Evolutionary conservation across 768 basidiomycete species (phyloP), one percentile per base, ranked within the genome.

Genomic region (Hemileccinum rubropunctum): DNA sequence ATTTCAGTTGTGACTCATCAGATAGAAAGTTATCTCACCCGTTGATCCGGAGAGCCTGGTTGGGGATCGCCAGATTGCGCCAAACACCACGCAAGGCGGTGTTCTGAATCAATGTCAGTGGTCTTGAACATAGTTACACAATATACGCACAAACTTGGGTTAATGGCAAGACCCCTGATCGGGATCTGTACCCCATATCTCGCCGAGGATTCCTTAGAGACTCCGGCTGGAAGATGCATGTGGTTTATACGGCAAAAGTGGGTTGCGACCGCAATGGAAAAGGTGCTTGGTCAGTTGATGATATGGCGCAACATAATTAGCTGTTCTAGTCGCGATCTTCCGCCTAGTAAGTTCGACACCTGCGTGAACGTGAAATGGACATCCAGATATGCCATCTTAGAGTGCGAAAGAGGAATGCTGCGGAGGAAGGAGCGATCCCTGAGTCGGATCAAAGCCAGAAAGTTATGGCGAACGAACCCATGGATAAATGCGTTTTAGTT

Each of bases 391-490:
- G 27, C 18, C 34, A 44, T 23, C 3, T 30, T 30, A 41, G 33
- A 51, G 45, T 21, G 28, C 28, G 42, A 38, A 23, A 39, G 51
- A 45, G 40, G 51, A 54, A 42, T 47, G 47, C 44, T 48, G 48
- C 36, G 42, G 51, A 48, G 30, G 43, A 49, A 55, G 41, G 37
- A 53, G 54, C 40, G 21, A 47, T 63, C 60, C 53, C 61, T 63
- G 54, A 59, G 33, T 49, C 62, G 63, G 62, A 64, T 66, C 62
- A 63, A 60, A 57, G 23, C 35, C 41, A 50, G 39, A 55, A 47
- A 47, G 39, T 20, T 26, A 54, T 35, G 46, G 50, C 50, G 44
- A 53, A 23, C 39, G 45, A 48, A 50, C 41, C 20, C 17, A 32
- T 39, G 46, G 27, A 48, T 41, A 51, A 41, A 49, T 47, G 36